Conservation (phyloP, 2,329 filamentous ascomycete genomes). For the Fusarium avenaceum region DNA sequence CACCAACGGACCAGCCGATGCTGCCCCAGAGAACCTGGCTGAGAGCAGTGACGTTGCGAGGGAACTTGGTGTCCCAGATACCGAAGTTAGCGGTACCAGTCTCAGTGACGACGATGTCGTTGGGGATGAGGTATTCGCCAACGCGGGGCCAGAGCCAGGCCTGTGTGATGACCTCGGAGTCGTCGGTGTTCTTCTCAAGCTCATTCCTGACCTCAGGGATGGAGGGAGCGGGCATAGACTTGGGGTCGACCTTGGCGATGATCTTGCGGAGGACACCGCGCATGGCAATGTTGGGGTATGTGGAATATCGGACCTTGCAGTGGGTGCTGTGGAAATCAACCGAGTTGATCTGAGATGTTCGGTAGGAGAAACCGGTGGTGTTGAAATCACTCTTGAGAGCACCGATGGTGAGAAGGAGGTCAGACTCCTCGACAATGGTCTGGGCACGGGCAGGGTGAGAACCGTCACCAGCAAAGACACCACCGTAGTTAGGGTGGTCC, state of each 20-base stretch:
- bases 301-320: conserved; percentile 80
- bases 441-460: conserved; percentile 74
- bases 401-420: conserved; percentile 79
- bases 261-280: conserved; percentile 81
- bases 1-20: conserved; percentile 72
- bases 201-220: conserved; percentile 69
- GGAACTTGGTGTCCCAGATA: conserved; percentile 87
- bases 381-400: conserved; percentile 82
- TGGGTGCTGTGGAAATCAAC: conserved; percentile 85
- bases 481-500: conserved; percentile 79
- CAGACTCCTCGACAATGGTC: conserved; percentile 74
- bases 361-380: conserved; percentile 85
- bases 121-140: conserved; percentile 76
- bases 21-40: conserved; percentile 83
- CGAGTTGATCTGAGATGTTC: conserved; percentile 79
- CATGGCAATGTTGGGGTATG: conserved; percentile 84
- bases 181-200: conserved; percentile 57
- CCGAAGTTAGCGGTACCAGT: conserved; percentile 92
- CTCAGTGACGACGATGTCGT: conserved; percentile 86
- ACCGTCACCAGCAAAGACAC: conserved; percentile 86
- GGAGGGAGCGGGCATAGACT: conserved; percentile 68
- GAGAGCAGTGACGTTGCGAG: conserved; percentile 80
- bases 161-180: conserved; percentile 70
- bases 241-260: conserved; percentile 69
- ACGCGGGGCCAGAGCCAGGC: conserved; percentile 83